Percentiles rank a stretch among this genome's conserved stretches.
These are phyloP conservation scores for Helminthosporium solani DNA, from an alignment of 2,329 filamentous ascomycete species.

Conservation along the genomic window DNA sequence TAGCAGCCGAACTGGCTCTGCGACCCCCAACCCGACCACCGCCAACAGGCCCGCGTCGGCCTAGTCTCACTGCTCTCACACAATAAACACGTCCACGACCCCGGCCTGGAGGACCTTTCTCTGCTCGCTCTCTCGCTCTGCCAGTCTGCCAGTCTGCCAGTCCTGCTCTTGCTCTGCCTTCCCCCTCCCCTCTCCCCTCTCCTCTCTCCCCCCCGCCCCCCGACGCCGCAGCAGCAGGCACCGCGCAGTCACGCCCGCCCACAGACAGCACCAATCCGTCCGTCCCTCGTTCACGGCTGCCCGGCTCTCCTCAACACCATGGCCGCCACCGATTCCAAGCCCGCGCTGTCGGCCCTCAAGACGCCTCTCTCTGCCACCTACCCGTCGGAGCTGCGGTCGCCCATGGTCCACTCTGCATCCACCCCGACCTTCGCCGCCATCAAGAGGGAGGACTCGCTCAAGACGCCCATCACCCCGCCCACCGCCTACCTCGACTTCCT, in stretches of 20 bases:
- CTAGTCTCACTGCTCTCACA: constrained; percentile 27
- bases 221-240: constrained; percentile 35
- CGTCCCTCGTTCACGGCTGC: constrained; percentile 34
- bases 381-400: constrained; percentile 60
- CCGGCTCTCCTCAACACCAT: constrained; percentile 30
- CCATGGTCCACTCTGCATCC: constrained; percentile 54
- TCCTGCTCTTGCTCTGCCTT: constrained; percentile 16
- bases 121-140: constrained; percentile 4
- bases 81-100: constrained; percentile 35
- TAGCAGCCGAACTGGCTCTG: constrained; percentile 24
- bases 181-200: constrained; percentile 10
- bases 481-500: constrained; percentile 91
- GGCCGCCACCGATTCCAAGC: constrained; percentile 46
- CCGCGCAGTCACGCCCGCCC: constrained; percentile 17
- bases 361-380: constrained; percentile 63
- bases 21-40: constrained; percentile 34
- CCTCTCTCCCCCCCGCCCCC: constrained; percentile 15
- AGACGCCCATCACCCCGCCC: constrained; percentile 89
- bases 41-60: constrained; percentile 32
- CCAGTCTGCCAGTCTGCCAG: constrained; percentile 24
- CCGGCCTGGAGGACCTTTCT: constrained; percentile 28
- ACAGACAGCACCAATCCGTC: background rate
- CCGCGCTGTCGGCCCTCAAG: constrained; percentile 46
- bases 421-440: constrained; percentile 55
- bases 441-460: constrained; percentile 66